These are phyloP conservation scores for Linum lewisii DNA, from an alignment of 345 rosid genomes.

Conservation along the genomic window DNA sequence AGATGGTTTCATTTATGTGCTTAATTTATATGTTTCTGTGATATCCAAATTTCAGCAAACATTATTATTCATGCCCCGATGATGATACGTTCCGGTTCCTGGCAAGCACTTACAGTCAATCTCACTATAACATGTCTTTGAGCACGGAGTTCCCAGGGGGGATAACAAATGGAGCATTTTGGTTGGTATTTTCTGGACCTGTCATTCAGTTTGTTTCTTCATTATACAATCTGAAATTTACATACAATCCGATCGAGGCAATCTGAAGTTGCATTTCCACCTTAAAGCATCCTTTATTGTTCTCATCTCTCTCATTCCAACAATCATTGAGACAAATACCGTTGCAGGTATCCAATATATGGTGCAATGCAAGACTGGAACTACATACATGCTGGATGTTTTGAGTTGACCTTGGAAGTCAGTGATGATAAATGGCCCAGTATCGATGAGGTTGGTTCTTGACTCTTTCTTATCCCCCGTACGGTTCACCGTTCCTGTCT, in stretches of 20 bases:
- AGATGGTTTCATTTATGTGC: conserved; percentile 3
- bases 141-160: conserved; percentile 87
- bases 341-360: conserved; percentile 85
- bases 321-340: too few species aligned
- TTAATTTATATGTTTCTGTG: conserved; percentile 9
- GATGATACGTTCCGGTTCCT: conserved; percentile 71
- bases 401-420: conserved; percentile 91
- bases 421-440: conserved; percentile 94
- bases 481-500: not conserved
- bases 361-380: conserved; percentile 99
- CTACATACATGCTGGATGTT: conserved; percentile 87
- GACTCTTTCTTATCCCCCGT: not conserved
- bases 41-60: conserved; percentile 44
- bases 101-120: conserved; percentile 71
- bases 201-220: not conserved
- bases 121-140: conserved; percentile 83
- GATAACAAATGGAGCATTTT: conserved; percentile 87
- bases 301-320: not conserved
- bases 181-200: conserved; percentile 31
- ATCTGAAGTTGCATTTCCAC: not conserved
- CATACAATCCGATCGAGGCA: too few species aligned
- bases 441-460: conserved; percentile 55
- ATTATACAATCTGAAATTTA: too few species aligned
- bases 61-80: conserved; percentile 82
- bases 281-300: not conserved